These are phyloP conservation scores for Lecanosticta acicola DNA, from an alignment of 2,329 filamentous ascomycete species.

Conservation along the genomic window DNA sequence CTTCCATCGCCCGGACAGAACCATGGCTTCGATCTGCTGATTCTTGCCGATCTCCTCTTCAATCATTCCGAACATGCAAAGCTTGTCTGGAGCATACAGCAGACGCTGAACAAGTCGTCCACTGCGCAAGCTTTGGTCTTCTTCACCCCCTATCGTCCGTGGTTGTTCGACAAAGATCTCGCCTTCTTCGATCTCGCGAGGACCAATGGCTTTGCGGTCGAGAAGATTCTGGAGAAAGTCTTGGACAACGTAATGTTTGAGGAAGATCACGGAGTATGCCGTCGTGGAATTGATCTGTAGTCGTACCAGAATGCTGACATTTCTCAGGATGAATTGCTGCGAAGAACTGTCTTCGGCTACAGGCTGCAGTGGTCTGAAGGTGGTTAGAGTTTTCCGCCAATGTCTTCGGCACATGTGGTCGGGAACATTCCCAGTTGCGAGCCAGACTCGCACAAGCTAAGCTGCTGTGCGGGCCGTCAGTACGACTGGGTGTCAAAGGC, in stretches of 20 bases:
- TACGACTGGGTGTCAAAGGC: no score
- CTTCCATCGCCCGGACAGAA: slow-evolving; percentile 40
- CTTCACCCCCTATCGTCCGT: slow-evolving; percentile 90
- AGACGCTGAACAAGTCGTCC: slow-evolving; percentile 55
- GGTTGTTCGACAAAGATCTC: slow-evolving; percentile 79
- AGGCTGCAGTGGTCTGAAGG: slow-evolving; percentile 56
- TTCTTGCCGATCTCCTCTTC: slow-evolving; percentile 86
- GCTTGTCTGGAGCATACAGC: slow-evolving; percentile 64
- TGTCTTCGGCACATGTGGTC: no score
- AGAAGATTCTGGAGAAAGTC: slow-evolving; percentile 72
- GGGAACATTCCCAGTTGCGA: no score
- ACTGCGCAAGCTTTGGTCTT: slow-evolving; percentile 72
- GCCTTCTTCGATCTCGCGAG: slow-evolving; percentile 76
- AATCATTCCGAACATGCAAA: slow-evolving; percentile 82
- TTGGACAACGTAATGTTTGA: slow-evolving; percentile 87
- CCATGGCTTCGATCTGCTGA: slow-evolving; percentile 67
- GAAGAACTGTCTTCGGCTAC: slow-evolving; percentile 78
- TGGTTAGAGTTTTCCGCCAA: no score
- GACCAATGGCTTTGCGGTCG: slow-evolving; percentile 66
- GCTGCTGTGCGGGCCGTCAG: no score
- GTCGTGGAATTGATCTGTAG: background rate
- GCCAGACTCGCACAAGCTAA: no score
- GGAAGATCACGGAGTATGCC: slow-evolving; percentile 67
- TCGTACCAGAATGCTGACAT: background rate
- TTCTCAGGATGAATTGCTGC: slow-evolving; percentile 63